Conservation (phyloP, 2,329 filamentous ascomycete genomes). For the Trichoderma lentiforme region DNA sequence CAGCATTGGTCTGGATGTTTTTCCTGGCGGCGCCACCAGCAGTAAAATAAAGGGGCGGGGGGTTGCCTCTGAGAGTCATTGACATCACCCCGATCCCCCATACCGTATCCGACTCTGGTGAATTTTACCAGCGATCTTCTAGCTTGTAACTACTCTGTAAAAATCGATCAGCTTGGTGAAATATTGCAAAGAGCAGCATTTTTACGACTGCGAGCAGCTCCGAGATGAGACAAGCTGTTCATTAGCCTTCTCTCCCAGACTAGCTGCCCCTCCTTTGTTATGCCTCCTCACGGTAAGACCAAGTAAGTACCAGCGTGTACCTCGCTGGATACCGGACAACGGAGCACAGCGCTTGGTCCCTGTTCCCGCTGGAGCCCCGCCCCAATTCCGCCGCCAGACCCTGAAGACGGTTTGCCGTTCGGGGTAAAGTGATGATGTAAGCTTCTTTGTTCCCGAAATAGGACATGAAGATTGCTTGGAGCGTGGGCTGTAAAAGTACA, state of each 20-base stretch:
- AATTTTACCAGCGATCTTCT: neutral
- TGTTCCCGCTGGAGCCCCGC: slow-evolving; percentile 10
- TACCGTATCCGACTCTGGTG: neutral
- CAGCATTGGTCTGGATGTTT: neutral
- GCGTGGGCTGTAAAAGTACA: neutral
- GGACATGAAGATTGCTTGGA: neutral
- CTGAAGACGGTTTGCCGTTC: neutral
- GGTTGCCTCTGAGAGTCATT: neutral
- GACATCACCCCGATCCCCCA: neutral
- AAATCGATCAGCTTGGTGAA: neutral
- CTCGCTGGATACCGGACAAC: neutral
- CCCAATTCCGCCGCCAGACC: slow-evolving; percentile 7
- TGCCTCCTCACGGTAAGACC: neutral
- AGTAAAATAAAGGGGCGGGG: slow-evolving; percentile 1
- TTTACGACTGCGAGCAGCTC: neutral
- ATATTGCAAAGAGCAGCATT: neutral
- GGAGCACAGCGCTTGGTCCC: neutral
- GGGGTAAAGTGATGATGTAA: neutral
- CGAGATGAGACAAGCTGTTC: neutral
- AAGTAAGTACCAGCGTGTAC: neutral
- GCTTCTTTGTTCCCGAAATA: neutral
- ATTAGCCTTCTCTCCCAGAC: neutral
- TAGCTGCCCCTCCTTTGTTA: neutral
- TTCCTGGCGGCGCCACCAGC: neutral
- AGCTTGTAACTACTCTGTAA: neutral